These are phyloP conservation scores for Penicillium argentinense DNA, from an alignment of 495 filamentous ascomycete species.

Conservation along the genomic window DNA sequence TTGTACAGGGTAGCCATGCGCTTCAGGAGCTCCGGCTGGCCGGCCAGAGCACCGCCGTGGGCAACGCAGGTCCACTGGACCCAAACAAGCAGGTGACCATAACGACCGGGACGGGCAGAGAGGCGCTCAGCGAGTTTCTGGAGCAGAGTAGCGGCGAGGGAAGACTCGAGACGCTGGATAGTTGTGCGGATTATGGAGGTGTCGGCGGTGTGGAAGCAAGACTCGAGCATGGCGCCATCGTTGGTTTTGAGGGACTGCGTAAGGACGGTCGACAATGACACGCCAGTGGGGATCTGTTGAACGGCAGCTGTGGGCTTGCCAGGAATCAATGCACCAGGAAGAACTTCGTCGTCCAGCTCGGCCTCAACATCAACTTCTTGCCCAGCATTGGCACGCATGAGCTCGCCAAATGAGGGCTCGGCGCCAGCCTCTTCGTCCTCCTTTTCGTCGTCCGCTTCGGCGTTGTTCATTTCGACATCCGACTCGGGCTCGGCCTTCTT, in stretches of 20 bases:
- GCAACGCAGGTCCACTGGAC: conserved; percentile 94
- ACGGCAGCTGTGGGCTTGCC: conserved; percentile 40
- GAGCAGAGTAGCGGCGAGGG: conserved; percentile 73
- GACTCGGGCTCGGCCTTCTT: conserved; percentile 34
- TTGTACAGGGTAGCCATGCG: conserved; percentile 73
- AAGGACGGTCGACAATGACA: conserved; percentile 85
- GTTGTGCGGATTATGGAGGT: conserved; percentile 75
- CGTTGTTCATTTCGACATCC: conserved; percentile 47
- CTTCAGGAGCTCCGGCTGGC: conserved; percentile 73
- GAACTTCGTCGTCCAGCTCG: conserved; percentile 43
- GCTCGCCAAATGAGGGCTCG: conserved; percentile 85
- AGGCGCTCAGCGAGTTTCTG: conserved; percentile 84
- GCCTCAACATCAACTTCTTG: conserved; percentile 77
- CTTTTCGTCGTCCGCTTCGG: conserved; percentile 37
- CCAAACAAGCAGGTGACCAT: conserved; percentile 91
- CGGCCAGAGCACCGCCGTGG: conserved; percentile 87
- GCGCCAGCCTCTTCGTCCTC: conserved; percentile 49
- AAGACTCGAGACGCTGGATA: conserved; percentile 84
- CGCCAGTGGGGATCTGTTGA: conserved; percentile 64
- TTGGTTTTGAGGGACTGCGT: conserved; percentile 91
- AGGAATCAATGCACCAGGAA: conserved; percentile 38
- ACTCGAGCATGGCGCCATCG: conserved; percentile 83
- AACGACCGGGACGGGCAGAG: conserved; percentile 81
- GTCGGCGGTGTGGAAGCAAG: conserved; percentile 80
- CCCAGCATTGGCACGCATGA: conserved; percentile 66